These are phyloP conservation scores for Geotrichum australiense DNA, from an alignment of 1,139 yeast species.

Conservation along the genomic window DNA sequence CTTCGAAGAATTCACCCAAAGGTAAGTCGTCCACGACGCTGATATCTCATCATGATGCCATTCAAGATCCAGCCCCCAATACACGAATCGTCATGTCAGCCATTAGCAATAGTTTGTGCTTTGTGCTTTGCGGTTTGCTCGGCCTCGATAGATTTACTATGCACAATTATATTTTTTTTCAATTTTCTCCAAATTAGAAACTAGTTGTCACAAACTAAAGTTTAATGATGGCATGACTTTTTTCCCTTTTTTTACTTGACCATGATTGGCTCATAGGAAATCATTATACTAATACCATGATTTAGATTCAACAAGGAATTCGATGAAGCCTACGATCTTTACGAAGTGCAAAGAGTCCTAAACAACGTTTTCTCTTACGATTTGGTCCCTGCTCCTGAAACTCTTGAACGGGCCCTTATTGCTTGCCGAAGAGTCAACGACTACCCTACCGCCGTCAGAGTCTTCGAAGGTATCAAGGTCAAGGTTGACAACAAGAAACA, in stretches of 20 bases:
- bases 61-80: too few relatives aligned
- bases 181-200: too few relatives aligned
- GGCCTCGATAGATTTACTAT: background rate
- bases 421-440: slow-evolving; percentile 99
- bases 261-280: slow-evolving; percentile 6
- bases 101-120: too few relatives aligned
- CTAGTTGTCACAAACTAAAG: background rate
- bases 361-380: slow-evolving; percentile 98
- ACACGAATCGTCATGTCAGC: too few relatives aligned
- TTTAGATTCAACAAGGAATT: slow-evolving; percentile 86
- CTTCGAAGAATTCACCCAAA: slow-evolving; percentile 85
- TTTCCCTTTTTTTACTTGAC: slow-evolving; percentile 6
- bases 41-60: background rate
- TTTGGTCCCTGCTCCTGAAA: slow-evolving; percentile 96
- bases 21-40: slow-evolving; percentile 29
- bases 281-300: slow-evolving; percentile 2
- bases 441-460: slow-evolving; percentile 97
- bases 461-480: slow-evolving; percentile 88
- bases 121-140: background rate
- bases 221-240: slow-evolving; percentile 12
- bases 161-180: background rate
- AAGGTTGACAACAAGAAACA: slow-evolving; percentile 93
- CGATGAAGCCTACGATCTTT: slow-evolving; percentile 95
- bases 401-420: slow-evolving; percentile 89
- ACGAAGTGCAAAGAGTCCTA: slow-evolving; percentile 90